These are phyloP conservation scores for Silene latifolia DNA, from an alignment of 148 eudicot genomes.

Conservation along the genomic window DNA sequence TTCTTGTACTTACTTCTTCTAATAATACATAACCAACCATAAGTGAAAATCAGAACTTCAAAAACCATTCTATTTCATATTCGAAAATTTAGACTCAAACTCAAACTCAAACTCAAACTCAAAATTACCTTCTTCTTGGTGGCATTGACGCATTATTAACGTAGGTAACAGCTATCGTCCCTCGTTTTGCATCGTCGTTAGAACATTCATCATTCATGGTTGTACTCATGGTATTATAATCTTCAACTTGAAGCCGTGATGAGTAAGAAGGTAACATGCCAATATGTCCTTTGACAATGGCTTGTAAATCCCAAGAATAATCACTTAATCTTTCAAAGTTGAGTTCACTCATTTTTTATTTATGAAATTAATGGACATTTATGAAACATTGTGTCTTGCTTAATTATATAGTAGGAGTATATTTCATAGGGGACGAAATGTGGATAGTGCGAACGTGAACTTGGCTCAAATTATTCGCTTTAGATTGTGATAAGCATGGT, in stretches of 20 bases:
- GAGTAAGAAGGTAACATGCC: conserved; percentile 6
- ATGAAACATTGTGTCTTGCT: no score
- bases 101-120: background rate
- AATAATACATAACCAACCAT: conserved; percentile 5
- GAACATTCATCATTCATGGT: background rate
- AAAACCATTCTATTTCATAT: no score
- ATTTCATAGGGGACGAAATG: no score
- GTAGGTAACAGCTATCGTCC: conserved; percentile 2
- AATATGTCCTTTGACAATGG: conserved; percentile 41
- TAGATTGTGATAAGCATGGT: conserved; percentile 7
- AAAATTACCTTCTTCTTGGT: conserved; percentile 22
- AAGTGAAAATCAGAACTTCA: background rate
- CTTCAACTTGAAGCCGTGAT: conserved; percentile 13
- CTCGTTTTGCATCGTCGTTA: background rate
- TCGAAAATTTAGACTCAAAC: no score
- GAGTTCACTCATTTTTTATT: conserved; percentile 21
- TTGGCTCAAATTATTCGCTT: background rate
- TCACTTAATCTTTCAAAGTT: conserved; percentile 19
- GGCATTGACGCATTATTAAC: background rate
- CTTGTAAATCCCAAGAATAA: conserved; percentile 48
- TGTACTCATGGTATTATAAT: background rate
- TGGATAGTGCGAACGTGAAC: no score
- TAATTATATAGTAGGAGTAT: no score
- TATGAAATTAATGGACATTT: no score
- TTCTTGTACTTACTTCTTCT: conserved; percentile 59